These are phyloP conservation scores for Lasiodiplodia citricola DNA, from an alignment of 2,329 filamentous ascomycete species.

Conservation along the genomic window DNA sequence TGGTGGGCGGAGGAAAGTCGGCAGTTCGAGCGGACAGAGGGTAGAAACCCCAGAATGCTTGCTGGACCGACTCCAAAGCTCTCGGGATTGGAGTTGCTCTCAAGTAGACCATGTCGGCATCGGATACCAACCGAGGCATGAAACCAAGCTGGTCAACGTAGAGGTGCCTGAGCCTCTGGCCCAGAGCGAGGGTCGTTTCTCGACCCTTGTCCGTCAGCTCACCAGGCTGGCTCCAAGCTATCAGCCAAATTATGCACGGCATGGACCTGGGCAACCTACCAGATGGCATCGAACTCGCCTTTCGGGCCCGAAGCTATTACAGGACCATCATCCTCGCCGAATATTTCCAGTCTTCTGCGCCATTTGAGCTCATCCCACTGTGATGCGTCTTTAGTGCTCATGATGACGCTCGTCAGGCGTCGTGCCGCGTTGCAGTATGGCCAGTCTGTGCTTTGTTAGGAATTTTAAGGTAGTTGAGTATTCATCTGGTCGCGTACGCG, in stretches of 20 bases:
- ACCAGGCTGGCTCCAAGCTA: slow-evolving; percentile 46
- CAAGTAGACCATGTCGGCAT: slow-evolving; percentile 52
- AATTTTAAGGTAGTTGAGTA: slow-evolving; percentile 30
- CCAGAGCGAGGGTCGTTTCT: slow-evolving; percentile 55
- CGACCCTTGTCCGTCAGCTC: slow-evolving; percentile 58
- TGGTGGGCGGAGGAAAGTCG: slow-evolving; percentile 50
- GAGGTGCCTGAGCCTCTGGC: slow-evolving; percentile 53
- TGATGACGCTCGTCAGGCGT: slow-evolving; percentile 69
- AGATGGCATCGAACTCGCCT: slow-evolving; percentile 79
- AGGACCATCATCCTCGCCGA: slow-evolving; percentile 69
- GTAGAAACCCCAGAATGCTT: slow-evolving; percentile 56
- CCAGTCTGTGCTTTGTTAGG: slow-evolving; percentile 64
- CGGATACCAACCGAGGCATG: slow-evolving; percentile 51
- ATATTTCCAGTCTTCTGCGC: slow-evolving; percentile 80
- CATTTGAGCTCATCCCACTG: slow-evolving; percentile 66
- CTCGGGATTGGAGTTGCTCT: slow-evolving; percentile 56
- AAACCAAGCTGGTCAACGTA: slow-evolving; percentile 58
- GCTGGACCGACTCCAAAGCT: slow-evolving; percentile 57
- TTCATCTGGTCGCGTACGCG: slow-evolving; percentile 45
- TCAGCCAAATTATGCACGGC: background rate
- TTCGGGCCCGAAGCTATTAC: slow-evolving; percentile 69
- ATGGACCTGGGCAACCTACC: slow-evolving; percentile 59
- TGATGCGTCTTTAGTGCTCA: slow-evolving; percentile 58
- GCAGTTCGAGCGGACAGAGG: slow-evolving; percentile 49
- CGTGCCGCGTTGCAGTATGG: slow-evolving; percentile 84